phyloP scores from a whole-genome alignment of 169 alveolate species.

The Eimeria sp. region DNA sequence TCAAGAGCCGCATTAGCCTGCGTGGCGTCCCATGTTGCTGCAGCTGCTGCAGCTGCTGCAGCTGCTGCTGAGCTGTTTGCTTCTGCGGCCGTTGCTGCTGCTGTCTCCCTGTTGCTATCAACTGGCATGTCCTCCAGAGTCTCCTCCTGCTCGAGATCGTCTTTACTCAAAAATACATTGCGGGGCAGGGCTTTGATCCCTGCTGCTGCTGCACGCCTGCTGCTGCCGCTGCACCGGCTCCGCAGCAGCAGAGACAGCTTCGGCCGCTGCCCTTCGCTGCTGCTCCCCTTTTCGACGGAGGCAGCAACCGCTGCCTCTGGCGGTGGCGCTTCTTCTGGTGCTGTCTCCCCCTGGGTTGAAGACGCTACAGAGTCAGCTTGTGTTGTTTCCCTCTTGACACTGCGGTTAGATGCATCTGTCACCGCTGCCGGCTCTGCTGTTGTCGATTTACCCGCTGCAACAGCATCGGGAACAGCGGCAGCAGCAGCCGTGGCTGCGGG shows the following conservation, averaged over 20 bases:
- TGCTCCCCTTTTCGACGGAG: neutral
- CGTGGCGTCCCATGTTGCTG: neutral
- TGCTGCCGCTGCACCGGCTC: neutral
- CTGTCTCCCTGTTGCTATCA: neutral
- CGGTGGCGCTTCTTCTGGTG: neutral
- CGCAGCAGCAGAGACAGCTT: constrained; percentile 40
- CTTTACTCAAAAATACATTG: constrained; percentile 17
- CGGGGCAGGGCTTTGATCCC: constrained; percentile 4
- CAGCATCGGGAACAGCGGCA: constrained; percentile 10
- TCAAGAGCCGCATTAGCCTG: neutral
- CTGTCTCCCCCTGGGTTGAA: neutral
- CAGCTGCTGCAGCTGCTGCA: neutral
- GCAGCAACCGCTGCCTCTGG: neutral
- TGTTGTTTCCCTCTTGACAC: constrained; percentile 47
- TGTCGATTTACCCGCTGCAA: neutral
- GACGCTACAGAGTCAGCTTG: neutral
- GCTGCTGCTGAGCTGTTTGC: neutral
- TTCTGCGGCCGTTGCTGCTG: constrained; percentile 37
- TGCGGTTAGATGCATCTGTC: neutral
- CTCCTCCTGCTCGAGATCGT: neutral
- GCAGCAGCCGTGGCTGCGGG: neutral
- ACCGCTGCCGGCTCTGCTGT: constrained; percentile 8
- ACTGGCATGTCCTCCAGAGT: neutral
- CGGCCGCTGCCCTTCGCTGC: constrained; percentile 14
- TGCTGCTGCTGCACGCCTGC: neutral